Percentiles rank a stretch among this genome's conserved stretches.
These are phyloP conservation scores for Claviceps humidiphila DNA, from an alignment of 2,329 filamentous ascomycete genomes.

Conservation along the genomic window DNA sequence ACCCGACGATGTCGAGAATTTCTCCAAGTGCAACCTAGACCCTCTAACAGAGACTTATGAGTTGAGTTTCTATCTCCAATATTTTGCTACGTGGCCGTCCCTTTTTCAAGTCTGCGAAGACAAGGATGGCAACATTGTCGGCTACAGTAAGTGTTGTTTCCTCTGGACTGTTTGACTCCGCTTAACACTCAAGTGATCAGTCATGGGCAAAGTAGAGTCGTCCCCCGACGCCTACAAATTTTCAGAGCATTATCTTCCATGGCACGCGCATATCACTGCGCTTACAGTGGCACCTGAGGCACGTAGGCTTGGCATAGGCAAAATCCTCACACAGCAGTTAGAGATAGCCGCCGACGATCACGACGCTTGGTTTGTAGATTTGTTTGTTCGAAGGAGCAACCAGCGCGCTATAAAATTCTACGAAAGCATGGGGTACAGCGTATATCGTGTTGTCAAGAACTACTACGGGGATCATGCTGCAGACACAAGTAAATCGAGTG, in stretches of 20 bases:
- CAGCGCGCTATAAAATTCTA: conserved; percentile 79
- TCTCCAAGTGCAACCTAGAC: conserved; percentile 92
- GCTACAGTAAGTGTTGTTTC: conserved; percentile 57
- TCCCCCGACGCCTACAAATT: conserved; percentile 61
- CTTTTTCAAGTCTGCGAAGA: conserved; percentile 89
- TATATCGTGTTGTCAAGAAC: conserved; percentile 76
- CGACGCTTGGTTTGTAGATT: conserved; percentile 86
- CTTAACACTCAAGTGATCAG: conserved; percentile 37
- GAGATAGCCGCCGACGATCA: conserved; percentile 72
- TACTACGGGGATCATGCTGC: conserved; percentile 83
- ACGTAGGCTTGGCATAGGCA: conserved; percentile 75
- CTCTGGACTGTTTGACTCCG: conserved; percentile 4
- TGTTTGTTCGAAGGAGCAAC: conserved; percentile 87
- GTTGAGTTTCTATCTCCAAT: conserved; percentile 87
- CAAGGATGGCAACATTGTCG: conserved; percentile 74
- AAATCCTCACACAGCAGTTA: conserved; percentile 65
- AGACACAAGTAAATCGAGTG: conserved; percentile 47
- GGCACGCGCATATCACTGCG: conserved; percentile 96
- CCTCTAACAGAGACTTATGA: conserved; percentile 97
- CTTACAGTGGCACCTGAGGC: conserved; percentile 82
- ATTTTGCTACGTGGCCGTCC: conserved; percentile 89
- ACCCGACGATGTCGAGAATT: conserved; percentile 70
- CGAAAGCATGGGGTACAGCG: conserved; percentile 78
- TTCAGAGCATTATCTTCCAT: conserved; percentile 90
- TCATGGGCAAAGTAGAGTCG: conserved; percentile 94